Conservation (phyloP, 1,139 yeast genomes). For the Yarrowia galli region DNA sequence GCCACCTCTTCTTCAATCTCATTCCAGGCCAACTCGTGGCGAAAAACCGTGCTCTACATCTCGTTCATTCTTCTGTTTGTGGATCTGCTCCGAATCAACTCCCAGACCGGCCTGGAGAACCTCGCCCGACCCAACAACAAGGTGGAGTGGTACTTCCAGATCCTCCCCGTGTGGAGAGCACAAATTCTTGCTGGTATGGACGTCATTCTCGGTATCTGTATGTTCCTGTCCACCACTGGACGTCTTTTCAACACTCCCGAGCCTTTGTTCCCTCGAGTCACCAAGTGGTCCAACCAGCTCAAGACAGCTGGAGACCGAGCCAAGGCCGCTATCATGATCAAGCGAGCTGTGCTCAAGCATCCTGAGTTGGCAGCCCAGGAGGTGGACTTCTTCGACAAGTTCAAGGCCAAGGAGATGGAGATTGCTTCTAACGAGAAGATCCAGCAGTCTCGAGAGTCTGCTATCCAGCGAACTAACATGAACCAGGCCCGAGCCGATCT, state of each 20-base stretch:
- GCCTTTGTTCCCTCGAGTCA: conserved; percentile 39
- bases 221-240: conserved; percentile 44
- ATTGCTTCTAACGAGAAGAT: conserved; percentile 24
- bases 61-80: conserved; percentile 18
- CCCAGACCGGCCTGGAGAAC: conserved; percentile 39
- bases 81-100: conserved; percentile 34
- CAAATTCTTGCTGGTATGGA: conserved; percentile 41
- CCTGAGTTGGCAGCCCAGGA: conserved; percentile 33
- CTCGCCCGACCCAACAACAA: conserved; percentile 39
- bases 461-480: conserved; percentile 24
- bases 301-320: conserved; percentile 35
- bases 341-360: conserved; percentile 35
- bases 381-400: conserved; percentile 21
- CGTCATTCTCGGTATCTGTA: conserved; percentile 41
- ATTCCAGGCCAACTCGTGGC: conserved; percentile 38
- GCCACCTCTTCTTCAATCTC: conserved; percentile 42
- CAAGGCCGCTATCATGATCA: conserved; percentile 35
- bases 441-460: conserved; percentile 28
- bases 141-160: conserved; percentile 44
- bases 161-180: conserved; percentile 41
- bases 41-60: conserved; percentile 36
- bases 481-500: conserved; percentile 28
- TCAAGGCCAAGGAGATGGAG: conserved; percentile 27
- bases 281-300: conserved; percentile 38
- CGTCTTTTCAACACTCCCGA: conserved; percentile 42